A percentile compares a stretch with the other conserved stretches of the same genome.
phyloP scores from a whole-genome alignment of 345 rosid species.

The Camelina hispida region DNA sequence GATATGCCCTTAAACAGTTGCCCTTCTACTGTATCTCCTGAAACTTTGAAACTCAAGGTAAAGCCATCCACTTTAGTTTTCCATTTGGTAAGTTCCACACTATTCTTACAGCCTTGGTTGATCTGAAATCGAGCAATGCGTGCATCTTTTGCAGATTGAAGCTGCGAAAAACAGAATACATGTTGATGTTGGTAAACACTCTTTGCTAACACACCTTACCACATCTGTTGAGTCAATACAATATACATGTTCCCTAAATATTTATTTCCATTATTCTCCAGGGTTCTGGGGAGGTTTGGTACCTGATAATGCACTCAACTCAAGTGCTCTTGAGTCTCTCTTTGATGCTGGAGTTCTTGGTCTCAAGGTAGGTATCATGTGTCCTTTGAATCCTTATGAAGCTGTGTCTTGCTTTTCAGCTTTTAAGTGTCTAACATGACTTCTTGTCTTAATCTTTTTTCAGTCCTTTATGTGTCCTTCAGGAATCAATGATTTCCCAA shows the following conservation, averaged over 20 bases:
- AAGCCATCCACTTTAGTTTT: constrained; percentile 13
- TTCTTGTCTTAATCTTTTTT: constrained; percentile 40
- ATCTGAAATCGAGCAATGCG: constrained; percentile 26
- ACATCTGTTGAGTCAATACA: constrained; percentile 28
- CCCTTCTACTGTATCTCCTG: constrained; percentile 83
- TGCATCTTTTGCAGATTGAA: constrained; percentile 50
- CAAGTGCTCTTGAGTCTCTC: constrained; percentile 70
- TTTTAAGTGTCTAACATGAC: constrained; percentile 23
- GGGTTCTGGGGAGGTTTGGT: constrained; percentile 99
- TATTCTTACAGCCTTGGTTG: constrained; percentile 3
- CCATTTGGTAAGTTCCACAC: not conserved
- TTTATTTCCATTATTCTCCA: constrained; percentile 42
- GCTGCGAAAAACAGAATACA: constrained; percentile 79
- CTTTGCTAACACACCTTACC: constrained; percentile 30
- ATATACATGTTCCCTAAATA: not conserved
- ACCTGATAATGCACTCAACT: constrained; percentile 87
- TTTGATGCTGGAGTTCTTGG: constrained; percentile 90
- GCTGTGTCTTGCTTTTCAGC: not conserved
- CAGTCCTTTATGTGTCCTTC: constrained; percentile 99
- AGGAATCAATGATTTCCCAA: constrained; percentile 94
- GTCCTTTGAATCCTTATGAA: not conserved
- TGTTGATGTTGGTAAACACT: constrained; percentile 83
- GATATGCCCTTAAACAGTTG: constrained; percentile 92
- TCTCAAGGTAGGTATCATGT: constrained; percentile 65
- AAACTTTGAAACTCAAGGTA: constrained; percentile 86